phyloP scores from a whole-genome alignment of 1,284 basidiomycete genomes.

The Calocybe gambosa region DNA sequence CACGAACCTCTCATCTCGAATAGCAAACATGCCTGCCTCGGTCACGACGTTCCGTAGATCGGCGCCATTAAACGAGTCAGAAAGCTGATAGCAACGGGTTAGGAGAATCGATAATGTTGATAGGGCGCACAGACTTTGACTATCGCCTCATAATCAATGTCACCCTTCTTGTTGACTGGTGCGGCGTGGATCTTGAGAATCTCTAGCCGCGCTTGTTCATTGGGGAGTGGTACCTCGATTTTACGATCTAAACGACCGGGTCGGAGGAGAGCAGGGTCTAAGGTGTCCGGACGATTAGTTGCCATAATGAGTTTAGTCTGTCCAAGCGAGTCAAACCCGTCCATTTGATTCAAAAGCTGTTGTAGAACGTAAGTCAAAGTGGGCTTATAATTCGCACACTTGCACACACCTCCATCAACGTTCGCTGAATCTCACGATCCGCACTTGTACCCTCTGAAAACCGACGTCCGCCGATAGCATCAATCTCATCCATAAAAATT shows the following conservation, averaged over 20 bases:
- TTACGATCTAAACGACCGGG: constrained; percentile 96
- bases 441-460: constrained; percentile 99
- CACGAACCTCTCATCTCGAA: constrained; percentile 83
- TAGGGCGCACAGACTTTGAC: constrained; percentile 66
- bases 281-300: constrained; percentile 93
- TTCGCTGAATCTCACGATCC: constrained; percentile 98
- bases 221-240: constrained; percentile 97
- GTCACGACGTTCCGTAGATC: constrained; percentile 97
- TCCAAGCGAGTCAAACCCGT: constrained; percentile 97
- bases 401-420: constrained; percentile 85
- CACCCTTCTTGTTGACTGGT: constrained; percentile 92
- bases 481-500: constrained; percentile 99
- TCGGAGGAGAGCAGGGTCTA: constrained; percentile 94
- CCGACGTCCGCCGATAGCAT: constrained; percentile 91
- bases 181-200: constrained; percentile 97
- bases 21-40: constrained; percentile 99
- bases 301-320: constrained; percentile 99
- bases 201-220: constrained; percentile 92
- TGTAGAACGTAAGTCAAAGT: constrained; percentile 1
- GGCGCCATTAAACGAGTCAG: constrained; percentile 92
- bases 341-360: constrained; percentile 98
- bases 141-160: constrained; percentile 95
- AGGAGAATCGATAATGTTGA: neutral
- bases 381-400: neutral
- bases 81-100: constrained; percentile 45